These are phyloP conservation scores for Cryptococcus sp. DNA, from an alignment of 1,284 basidiomycete species.

Conservation along the genomic window DNA sequence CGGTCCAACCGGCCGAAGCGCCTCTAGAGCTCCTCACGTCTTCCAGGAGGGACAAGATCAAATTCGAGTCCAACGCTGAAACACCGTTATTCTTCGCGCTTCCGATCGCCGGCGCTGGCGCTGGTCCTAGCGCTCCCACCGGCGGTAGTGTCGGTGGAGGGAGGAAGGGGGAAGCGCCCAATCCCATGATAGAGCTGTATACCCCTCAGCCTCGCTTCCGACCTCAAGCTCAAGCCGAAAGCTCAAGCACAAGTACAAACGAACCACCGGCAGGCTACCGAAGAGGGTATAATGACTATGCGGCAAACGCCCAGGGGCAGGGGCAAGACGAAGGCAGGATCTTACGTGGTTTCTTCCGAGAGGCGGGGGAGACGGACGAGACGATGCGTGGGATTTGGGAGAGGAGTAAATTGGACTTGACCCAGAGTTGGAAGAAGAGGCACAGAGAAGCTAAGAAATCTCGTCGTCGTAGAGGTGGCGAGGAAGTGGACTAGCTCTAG, in stretches of 20 bases:
- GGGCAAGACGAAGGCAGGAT: slow-evolving; percentile 7
- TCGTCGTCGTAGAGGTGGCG: slow-evolving; percentile 62
- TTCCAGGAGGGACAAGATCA: slow-evolving; percentile 20
- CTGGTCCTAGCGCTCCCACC: not conserved
- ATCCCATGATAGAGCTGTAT: slow-evolving; percentile 15
- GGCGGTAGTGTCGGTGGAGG: not conserved
- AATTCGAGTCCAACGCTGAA: slow-evolving; percentile 39
- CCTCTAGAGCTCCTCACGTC: slow-evolving; percentile 27
- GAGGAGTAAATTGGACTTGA: slow-evolving; percentile 66
- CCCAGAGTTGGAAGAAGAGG: slow-evolving; percentile 75
- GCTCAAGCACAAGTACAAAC: too few species aligned
- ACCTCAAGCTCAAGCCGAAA: too few species aligned
- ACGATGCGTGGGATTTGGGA: slow-evolving; percentile 73
- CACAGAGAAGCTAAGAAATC: slow-evolving; percentile 75
- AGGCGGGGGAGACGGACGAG: slow-evolving; percentile 42
- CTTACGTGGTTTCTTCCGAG: slow-evolving; percentile 28
- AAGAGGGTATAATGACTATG: not conserved
- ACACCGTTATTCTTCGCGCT: slow-evolving; percentile 50
- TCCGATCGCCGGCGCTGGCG: slow-evolving; percentile 9
- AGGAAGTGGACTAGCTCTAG: slow-evolving; percentile 37
- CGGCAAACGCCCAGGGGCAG: slow-evolving; percentile 16
- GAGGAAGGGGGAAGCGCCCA: slow-evolving; percentile 27
- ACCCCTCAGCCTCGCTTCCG: not conserved
- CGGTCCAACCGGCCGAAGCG: slow-evolving; percentile 12
- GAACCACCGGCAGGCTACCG: not conserved